These are phyloP conservation scores for Collybia mongolica DNA, from an alignment of 768 basidiomycete species.

Conservation along the genomic window DNA sequence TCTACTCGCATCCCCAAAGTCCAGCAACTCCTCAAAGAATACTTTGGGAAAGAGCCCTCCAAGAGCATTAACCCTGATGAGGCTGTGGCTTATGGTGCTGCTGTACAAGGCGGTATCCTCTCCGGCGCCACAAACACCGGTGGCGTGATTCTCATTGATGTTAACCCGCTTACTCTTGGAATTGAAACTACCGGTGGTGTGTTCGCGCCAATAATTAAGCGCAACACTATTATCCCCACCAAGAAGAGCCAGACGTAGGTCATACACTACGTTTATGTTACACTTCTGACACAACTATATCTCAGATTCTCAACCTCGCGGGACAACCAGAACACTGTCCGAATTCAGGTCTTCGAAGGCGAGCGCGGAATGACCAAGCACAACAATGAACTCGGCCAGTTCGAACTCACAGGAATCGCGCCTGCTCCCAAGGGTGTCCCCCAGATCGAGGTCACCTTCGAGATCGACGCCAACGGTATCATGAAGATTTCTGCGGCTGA, in stretches of 20 bases:
- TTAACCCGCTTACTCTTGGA: slow-evolving; percentile 53
- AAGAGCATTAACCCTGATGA: slow-evolving; percentile 73
- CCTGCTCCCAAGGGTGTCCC: slow-evolving; percentile 89
- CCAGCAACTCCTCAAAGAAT: slow-evolving; percentile 63
- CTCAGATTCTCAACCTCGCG: slow-evolving; percentile 79
- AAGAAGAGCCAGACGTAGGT: slow-evolving; percentile 41
- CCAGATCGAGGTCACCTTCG: slow-evolving; percentile 89
- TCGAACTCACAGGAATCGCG: slow-evolving; percentile 87
- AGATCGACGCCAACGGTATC: slow-evolving; percentile 85
- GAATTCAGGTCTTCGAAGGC: slow-evolving; percentile 90
- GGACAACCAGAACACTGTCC: slow-evolving; percentile 87
- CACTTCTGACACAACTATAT: not conserved
- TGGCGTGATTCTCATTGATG: slow-evolving; percentile 55
- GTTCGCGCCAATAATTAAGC: slow-evolving; percentile 52
- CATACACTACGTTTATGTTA: not conserved
- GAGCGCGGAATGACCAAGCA: slow-evolving; percentile 87
- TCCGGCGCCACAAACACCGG: slow-evolving; percentile 56
- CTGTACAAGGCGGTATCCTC: slow-evolving; percentile 66
- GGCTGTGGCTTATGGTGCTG: slow-evolving; percentile 73
- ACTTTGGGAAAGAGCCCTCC: slow-evolving; percentile 67
- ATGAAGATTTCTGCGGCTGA: slow-evolving; percentile 80
- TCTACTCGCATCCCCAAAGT: slow-evolving; percentile 74
- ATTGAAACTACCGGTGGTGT: slow-evolving; percentile 70
- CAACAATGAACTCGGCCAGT: slow-evolving; percentile 89
- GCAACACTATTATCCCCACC: slow-evolving; percentile 52